Percentiles rank a stretch among this genome's conserved stretches.
These are phyloP conservation scores for Acanthamoeba quina DNA, from an alignment of 208 protist species.

Conservation along the genomic window DNA sequence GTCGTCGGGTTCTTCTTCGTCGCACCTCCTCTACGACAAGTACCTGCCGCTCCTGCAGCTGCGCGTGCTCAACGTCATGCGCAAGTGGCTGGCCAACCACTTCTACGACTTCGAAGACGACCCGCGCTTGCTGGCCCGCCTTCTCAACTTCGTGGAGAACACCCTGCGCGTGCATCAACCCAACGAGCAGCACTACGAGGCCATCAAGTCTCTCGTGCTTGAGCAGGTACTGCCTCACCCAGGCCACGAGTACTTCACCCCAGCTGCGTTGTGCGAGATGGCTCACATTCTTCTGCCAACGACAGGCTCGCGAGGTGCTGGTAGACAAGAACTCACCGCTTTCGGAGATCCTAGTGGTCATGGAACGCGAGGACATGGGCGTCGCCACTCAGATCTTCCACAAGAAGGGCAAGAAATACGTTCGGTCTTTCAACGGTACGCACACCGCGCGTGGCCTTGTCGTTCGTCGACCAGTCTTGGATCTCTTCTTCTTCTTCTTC, in stretches of 20 bases:
- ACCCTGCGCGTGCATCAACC: background rate
- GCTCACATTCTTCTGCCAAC: too few species aligned
- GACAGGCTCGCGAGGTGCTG: background rate
- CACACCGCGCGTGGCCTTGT: background rate
- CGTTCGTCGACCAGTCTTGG: background rate
- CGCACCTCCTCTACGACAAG: constrained; percentile 6
- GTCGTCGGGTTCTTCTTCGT: background rate
- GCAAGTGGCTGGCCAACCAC: constrained; percentile 57
- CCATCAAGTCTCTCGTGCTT: constrained; percentile 14
- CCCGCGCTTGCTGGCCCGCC: background rate
- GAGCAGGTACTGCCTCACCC: background rate
- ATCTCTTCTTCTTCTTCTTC: background rate
- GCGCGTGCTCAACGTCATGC: constrained; percentile 46
- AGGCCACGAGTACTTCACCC: background rate
- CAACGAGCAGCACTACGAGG: constrained; percentile 44
- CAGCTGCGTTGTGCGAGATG: background rate
- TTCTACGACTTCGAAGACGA: constrained; percentile 65
- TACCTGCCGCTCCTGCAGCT: constrained; percentile 45
- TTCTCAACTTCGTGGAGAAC: background rate
- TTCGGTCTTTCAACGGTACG: constrained; percentile 25
- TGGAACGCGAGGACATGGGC: constrained; percentile 20
- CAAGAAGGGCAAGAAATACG: constrained; percentile 42
- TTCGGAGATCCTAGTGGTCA: constrained; percentile 11
- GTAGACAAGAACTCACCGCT: constrained; percentile 42
- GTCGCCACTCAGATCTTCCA: constrained; percentile 20